Conservation (phyloP, 2,329 filamentous ascomycete genomes). For the Monilinia polystroma region DNA sequence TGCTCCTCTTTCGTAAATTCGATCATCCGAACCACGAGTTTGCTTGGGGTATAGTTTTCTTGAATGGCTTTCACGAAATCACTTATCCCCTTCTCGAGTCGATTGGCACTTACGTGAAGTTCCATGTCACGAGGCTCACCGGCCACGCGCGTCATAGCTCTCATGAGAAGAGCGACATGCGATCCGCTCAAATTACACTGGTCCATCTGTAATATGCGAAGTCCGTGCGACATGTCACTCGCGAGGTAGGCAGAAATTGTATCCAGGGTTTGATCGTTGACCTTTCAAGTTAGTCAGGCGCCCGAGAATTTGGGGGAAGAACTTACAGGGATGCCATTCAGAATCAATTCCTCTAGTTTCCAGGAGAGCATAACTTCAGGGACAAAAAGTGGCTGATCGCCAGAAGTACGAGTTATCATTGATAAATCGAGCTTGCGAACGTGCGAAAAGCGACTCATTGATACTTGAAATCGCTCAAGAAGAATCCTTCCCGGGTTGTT, state of each 20-base stretch:
- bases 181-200: constrained; percentile 64
- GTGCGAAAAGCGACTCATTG: constrained; percentile 65
- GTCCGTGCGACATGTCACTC: constrained; percentile 57
- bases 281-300: constrained; percentile 36
- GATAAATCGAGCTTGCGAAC: constrained; percentile 66
- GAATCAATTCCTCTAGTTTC: constrained; percentile 62
- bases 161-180: constrained; percentile 64
- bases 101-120: constrained; percentile 60
- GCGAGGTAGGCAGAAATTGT: constrained; percentile 63
- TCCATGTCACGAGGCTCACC: constrained; percentile 57
- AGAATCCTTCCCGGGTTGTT: constrained; percentile 64
- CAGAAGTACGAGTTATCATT: constrained; percentile 61
- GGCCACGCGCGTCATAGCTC: constrained; percentile 56
- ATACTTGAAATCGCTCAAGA: constrained; percentile 62
- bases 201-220: constrained; percentile 63
- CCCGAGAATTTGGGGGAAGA: not conserved
- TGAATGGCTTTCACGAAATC: constrained; percentile 53
- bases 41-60: constrained; percentile 56
- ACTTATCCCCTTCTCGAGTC: constrained; percentile 51
- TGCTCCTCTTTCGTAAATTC: constrained; percentile 50
- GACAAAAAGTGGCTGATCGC: constrained; percentile 61
- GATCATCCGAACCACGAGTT: constrained; percentile 65
- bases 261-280: constrained; percentile 63
- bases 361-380: constrained; percentile 65
- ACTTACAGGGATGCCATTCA: constrained; percentile 59